Evolutionary conservation across 2,329 filamentous ascomycete genomes (phyloP).

Genomic region (Lasiodiplodia sp.): DNA sequence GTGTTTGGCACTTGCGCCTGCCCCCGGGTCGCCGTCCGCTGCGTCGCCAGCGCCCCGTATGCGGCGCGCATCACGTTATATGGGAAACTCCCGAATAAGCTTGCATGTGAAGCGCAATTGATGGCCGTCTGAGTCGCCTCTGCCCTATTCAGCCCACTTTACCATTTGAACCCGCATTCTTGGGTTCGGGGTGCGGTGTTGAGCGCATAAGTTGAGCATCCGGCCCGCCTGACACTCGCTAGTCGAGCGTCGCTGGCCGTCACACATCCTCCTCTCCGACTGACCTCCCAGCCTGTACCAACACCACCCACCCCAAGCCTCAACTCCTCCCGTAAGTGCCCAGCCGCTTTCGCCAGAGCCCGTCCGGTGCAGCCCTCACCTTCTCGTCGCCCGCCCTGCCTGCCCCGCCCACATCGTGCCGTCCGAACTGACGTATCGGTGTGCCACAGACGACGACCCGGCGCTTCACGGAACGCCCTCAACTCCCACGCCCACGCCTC

Average conservation of each 20-base stretch:
- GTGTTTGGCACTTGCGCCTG: constrained; percentile 26
- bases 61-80: constrained; percentile 27
- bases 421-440: constrained; percentile 29
- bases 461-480: constrained; percentile 46
- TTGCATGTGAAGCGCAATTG: constrained; percentile 29
- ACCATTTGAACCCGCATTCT: constrained; percentile 19
- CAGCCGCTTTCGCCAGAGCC: constrained; percentile 18
- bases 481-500: constrained; percentile 40
- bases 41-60: constrained; percentile 23
- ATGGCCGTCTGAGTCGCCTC: constrained; percentile 8
- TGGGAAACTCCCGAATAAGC: constrained; percentile 17
- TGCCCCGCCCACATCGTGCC: constrained; percentile 20
- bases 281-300: constrained; percentile 29
- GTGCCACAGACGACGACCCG: constrained; percentile 40
- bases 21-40: constrained; percentile 22
- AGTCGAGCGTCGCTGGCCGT: constrained; percentile 29
- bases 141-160: constrained; percentile 25
- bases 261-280: constrained; percentile 31
- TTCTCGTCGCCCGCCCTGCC: neutral
- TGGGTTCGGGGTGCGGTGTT: constrained; percentile 29
- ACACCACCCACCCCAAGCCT: constrained; percentile 14
- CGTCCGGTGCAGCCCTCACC: neutral
- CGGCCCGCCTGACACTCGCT: constrained; percentile 30
- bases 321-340: constrained; percentile 9
- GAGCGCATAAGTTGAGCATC: constrained; percentile 31